Conservation (phyloP, 2,329 filamentous ascomycete species). For the Aspergillus floridensis region DNA sequence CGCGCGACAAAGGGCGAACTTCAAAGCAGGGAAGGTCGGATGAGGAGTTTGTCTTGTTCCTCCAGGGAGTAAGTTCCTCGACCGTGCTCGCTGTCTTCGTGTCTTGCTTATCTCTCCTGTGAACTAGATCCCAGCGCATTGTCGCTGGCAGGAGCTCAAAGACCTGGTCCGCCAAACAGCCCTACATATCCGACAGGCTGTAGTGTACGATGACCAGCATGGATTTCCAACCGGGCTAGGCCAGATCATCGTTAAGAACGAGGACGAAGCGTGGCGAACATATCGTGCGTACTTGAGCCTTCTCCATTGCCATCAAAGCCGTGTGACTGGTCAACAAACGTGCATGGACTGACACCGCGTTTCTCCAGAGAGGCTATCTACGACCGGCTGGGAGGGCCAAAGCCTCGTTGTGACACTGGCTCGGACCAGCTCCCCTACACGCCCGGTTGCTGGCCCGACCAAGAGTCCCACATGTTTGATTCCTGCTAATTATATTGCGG, state of each 20-base stretch:
- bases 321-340: neutral
- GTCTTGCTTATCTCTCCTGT: constrained; percentile 13
- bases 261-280: constrained; percentile 45
- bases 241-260: constrained; percentile 46
- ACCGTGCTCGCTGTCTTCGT: neutral
- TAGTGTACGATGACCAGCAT: constrained; percentile 45
- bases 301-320: neutral
- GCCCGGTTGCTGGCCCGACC: constrained; percentile 43
- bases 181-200: constrained; percentile 44
- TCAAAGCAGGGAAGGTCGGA: constrained; percentile 34
- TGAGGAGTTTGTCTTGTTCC: constrained; percentile 46
- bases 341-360: constrained; percentile 15
- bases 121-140: constrained; percentile 41
- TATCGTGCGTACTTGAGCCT: constrained; percentile 33
- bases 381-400: constrained; percentile 45
- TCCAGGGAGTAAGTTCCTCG: constrained; percentile 39
- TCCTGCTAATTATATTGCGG: constrained; percentile 27
- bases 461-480: constrained; percentile 35
- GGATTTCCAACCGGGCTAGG: constrained; percentile 44
- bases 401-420: constrained; percentile 43
- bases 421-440: constrained; percentile 40
- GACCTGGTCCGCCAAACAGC: constrained; percentile 46
- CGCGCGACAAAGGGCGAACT: constrained; percentile 32
- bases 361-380: constrained; percentile 38
- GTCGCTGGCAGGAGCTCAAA: constrained; percentile 47